A percentile compares a stretch with the other conserved stretches of the same genome.
phyloP scores from a whole-genome alignment of 768 basidiomycete species.

The Crepidotus variabilis region DNA sequence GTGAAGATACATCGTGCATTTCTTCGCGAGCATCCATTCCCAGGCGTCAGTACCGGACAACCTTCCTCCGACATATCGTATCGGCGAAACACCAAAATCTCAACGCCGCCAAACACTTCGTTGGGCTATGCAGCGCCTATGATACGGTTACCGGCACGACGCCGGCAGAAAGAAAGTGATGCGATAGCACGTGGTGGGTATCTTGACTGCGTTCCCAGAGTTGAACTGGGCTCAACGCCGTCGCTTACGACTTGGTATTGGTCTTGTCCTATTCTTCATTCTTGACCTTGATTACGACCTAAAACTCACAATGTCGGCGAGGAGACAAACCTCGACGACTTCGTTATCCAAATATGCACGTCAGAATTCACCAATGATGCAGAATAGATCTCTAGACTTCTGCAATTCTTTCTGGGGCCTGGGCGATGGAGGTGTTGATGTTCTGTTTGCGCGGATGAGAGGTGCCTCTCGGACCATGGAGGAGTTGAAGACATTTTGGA shows the following conservation, averaged over 20 bases:
- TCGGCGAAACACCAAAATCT: no score
- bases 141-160: no score
- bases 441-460: conserved; percentile 85
- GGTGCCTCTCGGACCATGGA: conserved; percentile 85
- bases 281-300: conserved; percentile 2
- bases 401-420: conserved; percentile 97
- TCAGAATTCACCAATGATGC: conserved; percentile 43
- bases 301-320: conserved; percentile 54
- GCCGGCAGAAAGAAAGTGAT: no score
- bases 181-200: conserved; percentile 7
- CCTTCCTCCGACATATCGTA: no score
- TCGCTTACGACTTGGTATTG: conserved; percentile 4
- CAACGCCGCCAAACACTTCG: no score
- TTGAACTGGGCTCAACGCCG: conserved; percentile 14
- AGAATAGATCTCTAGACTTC: conserved; percentile 70
- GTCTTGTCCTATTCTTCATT: background rate
- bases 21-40: no score
- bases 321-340: conserved; percentile 79
- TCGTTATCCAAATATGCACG: conserved; percentile 72
- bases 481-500: conserved; percentile 86
- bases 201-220: conserved; percentile 23
- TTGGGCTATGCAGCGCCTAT: no score
- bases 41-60: no score
- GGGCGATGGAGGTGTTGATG: conserved; percentile 85
- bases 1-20: no score